A percentile compares a stretch with the other conserved stretches of the same genome.
Conservation (phyloP, 345 rosid species). For the Bruguiera parviflora region DNA sequence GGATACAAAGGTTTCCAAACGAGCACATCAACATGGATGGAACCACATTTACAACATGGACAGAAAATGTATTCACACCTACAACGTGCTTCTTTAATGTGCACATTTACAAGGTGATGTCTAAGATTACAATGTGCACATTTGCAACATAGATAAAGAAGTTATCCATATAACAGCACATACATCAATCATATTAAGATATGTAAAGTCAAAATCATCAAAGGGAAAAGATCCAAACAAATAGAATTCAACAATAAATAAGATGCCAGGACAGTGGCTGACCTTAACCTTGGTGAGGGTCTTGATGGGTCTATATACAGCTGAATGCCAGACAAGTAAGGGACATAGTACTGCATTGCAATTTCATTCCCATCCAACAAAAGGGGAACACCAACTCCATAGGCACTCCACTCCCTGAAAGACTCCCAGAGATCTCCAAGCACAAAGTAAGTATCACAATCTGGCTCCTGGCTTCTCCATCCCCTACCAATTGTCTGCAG, state of each 20-base stretch:
- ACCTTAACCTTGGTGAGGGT: conserved; percentile 50
- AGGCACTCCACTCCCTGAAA: conserved; percentile 88
- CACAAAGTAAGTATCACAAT: conserved; percentile 52
- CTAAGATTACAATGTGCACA: no score
- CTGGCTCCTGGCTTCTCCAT: conserved; percentile 46
- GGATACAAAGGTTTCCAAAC: no score
- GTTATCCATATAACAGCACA: not conserved
- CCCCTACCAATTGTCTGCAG: conserved; percentile 47
- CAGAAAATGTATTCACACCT: no score
- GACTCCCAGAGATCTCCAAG: conserved; percentile 86
- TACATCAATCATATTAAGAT: not conserved
- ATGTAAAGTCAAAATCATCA: not conserved
- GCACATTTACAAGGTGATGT: no score
- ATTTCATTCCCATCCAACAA: conserved; percentile 66
- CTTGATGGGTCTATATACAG: conserved; percentile 55
- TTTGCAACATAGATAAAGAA: not conserved
- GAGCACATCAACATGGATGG: no score
- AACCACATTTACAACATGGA: no score
- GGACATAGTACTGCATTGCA: conserved; percentile 84
- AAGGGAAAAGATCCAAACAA: no score
- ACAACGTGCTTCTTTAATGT: no score
- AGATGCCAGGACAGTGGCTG: conserved; percentile 17
- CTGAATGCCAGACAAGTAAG: conserved; percentile 90
- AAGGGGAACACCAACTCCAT: conserved; percentile 86
- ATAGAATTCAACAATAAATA: not conserved